Evolutionary conservation across 768 basidiomycete genomes (phyloP).

Genomic region (Mycena epipterygia): DNA sequence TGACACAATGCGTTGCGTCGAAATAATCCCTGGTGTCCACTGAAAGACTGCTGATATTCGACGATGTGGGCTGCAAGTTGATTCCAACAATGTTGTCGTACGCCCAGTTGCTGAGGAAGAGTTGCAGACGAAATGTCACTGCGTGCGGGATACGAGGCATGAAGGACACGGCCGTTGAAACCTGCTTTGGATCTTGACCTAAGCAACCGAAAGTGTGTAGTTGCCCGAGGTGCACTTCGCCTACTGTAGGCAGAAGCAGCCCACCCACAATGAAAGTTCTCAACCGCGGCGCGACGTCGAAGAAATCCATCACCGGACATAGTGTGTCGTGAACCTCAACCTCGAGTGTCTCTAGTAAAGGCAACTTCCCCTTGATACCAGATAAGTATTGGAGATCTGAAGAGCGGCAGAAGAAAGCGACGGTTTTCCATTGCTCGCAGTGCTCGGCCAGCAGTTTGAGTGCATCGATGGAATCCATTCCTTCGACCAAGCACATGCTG

Average conservation of each 20-base stretch:
- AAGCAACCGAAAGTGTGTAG: background rate
- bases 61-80: background rate
- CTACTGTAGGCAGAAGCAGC: background rate
- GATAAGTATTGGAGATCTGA: background rate
- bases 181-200: background rate
- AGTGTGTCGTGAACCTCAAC: background rate
- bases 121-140: background rate
- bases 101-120: background rate
- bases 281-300: background rate
- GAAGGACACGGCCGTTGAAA: background rate
- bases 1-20: background rate
- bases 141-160: background rate
- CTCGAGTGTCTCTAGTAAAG: background rate
- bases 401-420: background rate
- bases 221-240: background rate
- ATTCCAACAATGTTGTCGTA: background rate
- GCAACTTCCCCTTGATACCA: background rate
- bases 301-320: background rate
- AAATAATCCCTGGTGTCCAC: background rate
- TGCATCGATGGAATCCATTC: background rate
- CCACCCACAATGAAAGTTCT: background rate
- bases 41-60: background rate
- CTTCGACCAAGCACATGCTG: background rate
- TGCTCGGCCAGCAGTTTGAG: conserved; percentile 3
- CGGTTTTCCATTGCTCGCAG: conserved; percentile 2